Evolutionary conservation across 345 rosid genomes (phyloP), one percentile per base, ranked within the genome.

Genomic region (Turnera subulata): DNA sequence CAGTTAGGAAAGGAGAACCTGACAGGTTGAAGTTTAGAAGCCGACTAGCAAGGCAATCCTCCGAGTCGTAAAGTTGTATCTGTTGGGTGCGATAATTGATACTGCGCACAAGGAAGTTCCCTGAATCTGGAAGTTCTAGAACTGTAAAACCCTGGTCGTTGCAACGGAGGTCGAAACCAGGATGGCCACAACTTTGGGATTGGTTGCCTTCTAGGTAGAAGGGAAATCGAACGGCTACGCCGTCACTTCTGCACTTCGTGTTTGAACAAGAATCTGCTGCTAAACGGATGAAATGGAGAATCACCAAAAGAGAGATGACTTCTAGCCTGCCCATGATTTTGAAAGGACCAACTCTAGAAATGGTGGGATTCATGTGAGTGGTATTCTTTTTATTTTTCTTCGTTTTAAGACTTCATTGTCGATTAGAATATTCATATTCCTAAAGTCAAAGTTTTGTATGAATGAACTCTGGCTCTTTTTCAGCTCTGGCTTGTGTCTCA

Each of bases 211-310:
- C 45, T 23, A 82, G 66, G 25, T 55, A 50, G 68, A 88, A 91
- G 12, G 96, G 98, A 56, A 88, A 91, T 40, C 81, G 85, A 23
- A 82, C 65, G 2, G 82, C 71, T 53, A 77, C 21, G 33, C 50
- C 48, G 37, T 51, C 58, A 17, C 6, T 47, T 54, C 65, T 62
- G 59, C 94, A 77, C 22, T 44, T 62, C 50, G 83, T 43, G 33
- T 67, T 47, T n/a, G 69, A 47, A 54, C 96, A 88, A 32, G 4
- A 8, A 29, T 65, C 45, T 17, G 58, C 51, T 47, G 77, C 68
- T 42, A 76, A 61, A 26, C 48, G 46, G 13, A 69, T 38, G 45
- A 67, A 37, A 17, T 49, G 69, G 26, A 76, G 22, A 33, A 78
- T 58, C 67, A 78, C 67, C 62, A 74, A 55, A 55, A 78, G 55